Evolutionary conservation across 2,329 filamentous ascomycete species (phyloP), one percentile per base, ranked within the genome.

Genomic region (Sclerotinia minor): DNA sequence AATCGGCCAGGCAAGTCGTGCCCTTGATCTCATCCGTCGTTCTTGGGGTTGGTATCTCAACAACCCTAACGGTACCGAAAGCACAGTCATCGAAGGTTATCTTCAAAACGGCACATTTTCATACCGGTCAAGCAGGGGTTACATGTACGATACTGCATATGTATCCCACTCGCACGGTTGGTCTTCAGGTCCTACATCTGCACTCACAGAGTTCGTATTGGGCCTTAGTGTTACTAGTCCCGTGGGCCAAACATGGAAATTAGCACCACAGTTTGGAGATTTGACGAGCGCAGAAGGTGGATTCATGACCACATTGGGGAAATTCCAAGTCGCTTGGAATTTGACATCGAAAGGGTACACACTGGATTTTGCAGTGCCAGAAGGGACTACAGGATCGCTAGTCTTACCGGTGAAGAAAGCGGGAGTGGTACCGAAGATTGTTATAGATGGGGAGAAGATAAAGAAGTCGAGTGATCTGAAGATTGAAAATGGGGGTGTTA

Each of bases 1-100:
- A 0, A 81, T 81, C 1, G 79, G 81, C 0, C 78, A 81, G 64
- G 76, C 85, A 1, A 74, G 77, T 15, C 81, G 85, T 52, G 85
- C 85, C 0, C 77, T 89, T 0, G 80, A 84, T 6, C 79, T 89
- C 15, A 83, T 88, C 52, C 82, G 84, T 21, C 77, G 78, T n/a
- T 81, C 79, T 64, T 89, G 86, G 86, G 86, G 86, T 5, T 87
- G 85, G 84, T 87, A 88, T 72, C 76, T 86, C 19, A 79, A 82
- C 69, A 82, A 87, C 65, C 79, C 81, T 0, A 83, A 86, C 71
- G 85, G 85, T 8, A 87, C 85, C 0, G 78, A 83, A 69, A 83
- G 81, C 49, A 88, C 86, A 0, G 81, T 87, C 8, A 81, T 87
- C 38, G 86, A 89, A 74, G 86, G 86, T 0, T 87, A 86, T 70